Base-by-base conservation (phyloP, 2,329 filamentous ascomycete genomes). In the Botrytis elliptica region DNA sequence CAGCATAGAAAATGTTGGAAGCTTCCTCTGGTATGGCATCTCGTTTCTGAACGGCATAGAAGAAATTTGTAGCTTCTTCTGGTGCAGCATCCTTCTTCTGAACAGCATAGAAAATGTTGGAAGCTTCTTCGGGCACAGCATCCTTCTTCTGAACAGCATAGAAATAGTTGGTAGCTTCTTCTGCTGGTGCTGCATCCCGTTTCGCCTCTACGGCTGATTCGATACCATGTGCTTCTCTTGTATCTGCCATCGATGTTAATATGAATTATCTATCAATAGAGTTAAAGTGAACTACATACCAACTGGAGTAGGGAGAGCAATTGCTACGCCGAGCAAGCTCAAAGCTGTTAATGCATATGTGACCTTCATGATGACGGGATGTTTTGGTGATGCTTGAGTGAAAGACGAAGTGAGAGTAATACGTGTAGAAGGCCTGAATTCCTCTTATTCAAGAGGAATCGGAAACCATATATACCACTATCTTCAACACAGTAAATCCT, bases 351-450 rank as follows among this genome's bases (percentile, higher is more conserved):
- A 68, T 68, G 33, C 44, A 16, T 38, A 55, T 52, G 65, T 42
- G 49, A 68, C n/a, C 65, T 68, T 68, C 65, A 68, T 68, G 46
- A 68, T 68, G 65, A 68, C 4, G 16, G 65, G 5, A 36, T 25
- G 42, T 49, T 44, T 18, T 22, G 29, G 44, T 18, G 42, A 16
- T 66, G 4, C 25, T 18, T 36, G 62, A 64, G 63, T 66, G 63
- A 46, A 49, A 25, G 42, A 36, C 33, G 63, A 36, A 49, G 29
- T 49, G 29, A 22, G 5, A 25, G 63, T 46, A 10, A 49, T 25
- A 1, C 8, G 49, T 12, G 16, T 33, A 25, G 9, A 33, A 25
- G 33, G 33, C 20, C 20, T 49, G 10, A 36, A 22, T 36, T 49
- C 4, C 29, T 49, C 3, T n/a, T 18, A 6, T 36, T 8, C 3